Conservation (phyloP, 805 yeast species). For the Yamadazyma phyllophila region DNA sequence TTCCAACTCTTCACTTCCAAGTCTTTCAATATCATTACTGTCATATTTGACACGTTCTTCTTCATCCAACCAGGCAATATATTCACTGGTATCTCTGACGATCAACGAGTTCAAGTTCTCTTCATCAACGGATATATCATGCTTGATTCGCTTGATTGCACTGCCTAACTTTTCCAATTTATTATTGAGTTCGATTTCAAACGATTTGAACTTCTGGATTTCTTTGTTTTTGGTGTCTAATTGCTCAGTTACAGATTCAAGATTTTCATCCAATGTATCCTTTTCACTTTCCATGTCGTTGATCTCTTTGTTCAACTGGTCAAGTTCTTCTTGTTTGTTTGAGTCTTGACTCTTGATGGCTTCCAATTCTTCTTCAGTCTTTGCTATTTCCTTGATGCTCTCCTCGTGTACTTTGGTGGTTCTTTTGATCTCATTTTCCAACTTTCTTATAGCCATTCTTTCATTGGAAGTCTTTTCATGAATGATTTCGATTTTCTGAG, state of each 20-base stretch:
- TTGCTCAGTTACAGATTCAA: conserved; percentile 32
- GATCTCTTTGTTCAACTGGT: conserved; percentile 26
- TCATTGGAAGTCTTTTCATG: conserved; percentile 57
- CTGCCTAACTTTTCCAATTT: conserved; percentile 54
- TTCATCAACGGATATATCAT: conserved; percentile 36
- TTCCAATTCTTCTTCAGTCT: conserved; percentile 24
- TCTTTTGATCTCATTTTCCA: conserved; percentile 62
- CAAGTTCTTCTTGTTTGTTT: conserved; percentile 30
- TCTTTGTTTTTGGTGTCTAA: conserved; percentile 40
- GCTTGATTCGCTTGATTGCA: conserved; percentile 35
- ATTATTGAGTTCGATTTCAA: conserved; percentile 64
- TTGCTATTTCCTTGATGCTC: conserved; percentile 45
- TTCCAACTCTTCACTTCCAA: conserved; percentile 51
- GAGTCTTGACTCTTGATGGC: conserved; percentile 19
- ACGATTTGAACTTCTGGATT: conserved; percentile 57
- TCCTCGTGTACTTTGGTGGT: conserved; percentile 46
- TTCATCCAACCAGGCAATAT: conserved; percentile 49
- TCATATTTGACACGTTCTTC: conserved; percentile 36
- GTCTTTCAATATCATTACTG: conserved; percentile 38
- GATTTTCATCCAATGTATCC: conserved; percentile 39
- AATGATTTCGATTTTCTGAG: conserved; percentile 61
- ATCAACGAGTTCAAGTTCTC: conserved; percentile 44
- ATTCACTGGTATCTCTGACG: conserved; percentile 52
- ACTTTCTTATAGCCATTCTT: conserved; percentile 54
- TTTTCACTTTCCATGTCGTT: conserved; percentile 33